These are phyloP conservation scores for Tranzscheliella williamsii DNA, from an alignment of 1,284 basidiomycete species.

Conservation along the genomic window DNA sequence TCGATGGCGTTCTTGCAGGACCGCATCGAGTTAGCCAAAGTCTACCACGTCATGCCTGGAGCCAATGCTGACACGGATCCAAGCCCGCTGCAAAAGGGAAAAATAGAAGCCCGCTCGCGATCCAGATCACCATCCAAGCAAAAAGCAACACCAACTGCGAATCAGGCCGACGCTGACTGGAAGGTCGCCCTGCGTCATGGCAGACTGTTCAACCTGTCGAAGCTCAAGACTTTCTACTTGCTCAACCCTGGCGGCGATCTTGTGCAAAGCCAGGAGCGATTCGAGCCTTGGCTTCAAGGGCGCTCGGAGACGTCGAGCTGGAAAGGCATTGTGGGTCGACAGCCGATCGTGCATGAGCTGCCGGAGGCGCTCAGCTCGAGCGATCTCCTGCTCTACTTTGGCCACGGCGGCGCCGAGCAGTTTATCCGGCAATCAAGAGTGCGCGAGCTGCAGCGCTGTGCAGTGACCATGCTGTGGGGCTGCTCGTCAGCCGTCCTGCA, in stretches of 20 bases:
- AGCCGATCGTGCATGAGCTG: slow-evolving; percentile 62
- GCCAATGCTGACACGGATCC: slow-evolving; percentile 1
- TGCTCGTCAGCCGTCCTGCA: slow-evolving; percentile 88
- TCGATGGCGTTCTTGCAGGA: slow-evolving; percentile 85
- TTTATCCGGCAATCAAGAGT: slow-evolving; percentile 80
- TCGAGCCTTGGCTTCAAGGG: slow-evolving; percentile 71
- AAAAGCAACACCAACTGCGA: not conserved
- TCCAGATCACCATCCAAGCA: slow-evolving; percentile 15
- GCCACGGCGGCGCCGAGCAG: slow-evolving; percentile 93
- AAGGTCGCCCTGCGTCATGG: slow-evolving; percentile 30
- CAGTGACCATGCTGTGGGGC: slow-evolving; percentile 96
- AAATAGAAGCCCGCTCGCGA: slow-evolving; percentile 5
- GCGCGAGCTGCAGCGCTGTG: slow-evolving; percentile 77
- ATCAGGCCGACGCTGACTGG: slow-evolving; percentile 12
- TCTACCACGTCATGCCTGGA: slow-evolving; percentile 8
- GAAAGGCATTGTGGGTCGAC: slow-evolving; percentile 77
- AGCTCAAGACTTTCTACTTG: slow-evolving; percentile 71
- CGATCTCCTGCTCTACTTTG: slow-evolving; percentile 74
- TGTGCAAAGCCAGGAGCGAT: slow-evolving; percentile 77
- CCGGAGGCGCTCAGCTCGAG: slow-evolving; percentile 33
- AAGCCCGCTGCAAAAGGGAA: slow-evolving; percentile 32
- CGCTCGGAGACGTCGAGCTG: slow-evolving; percentile 71
- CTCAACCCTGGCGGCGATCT: slow-evolving; percentile 93
- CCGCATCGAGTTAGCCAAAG: slow-evolving; percentile 62
- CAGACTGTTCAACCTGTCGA: slow-evolving; percentile 37